Base-by-base conservation (phyloP, 2,329 filamentous ascomycete genomes). In the Xylaria sp. region DNA sequence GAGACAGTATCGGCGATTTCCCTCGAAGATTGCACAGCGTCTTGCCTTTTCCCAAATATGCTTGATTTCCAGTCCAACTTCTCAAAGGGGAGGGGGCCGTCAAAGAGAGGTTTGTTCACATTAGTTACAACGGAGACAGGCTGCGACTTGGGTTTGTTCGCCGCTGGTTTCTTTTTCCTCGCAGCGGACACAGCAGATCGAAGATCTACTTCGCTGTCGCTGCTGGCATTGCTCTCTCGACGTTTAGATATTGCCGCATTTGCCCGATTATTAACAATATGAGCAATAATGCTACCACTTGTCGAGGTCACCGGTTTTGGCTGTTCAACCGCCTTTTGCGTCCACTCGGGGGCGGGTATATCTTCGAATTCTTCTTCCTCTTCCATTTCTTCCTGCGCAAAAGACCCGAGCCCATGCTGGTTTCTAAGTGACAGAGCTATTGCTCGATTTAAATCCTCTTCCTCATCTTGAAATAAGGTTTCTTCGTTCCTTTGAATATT, bases 31-130 rank as follows among this genome's bases (percentile, higher is more conserved):
- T 78, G 76, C 4, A 74, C 68, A 8, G 71, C 69, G 4, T 74
- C 70, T 10, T 78, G 72, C 64, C 82, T 84, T 70, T 83, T 84
- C 5, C 80, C 80, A 68, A 89, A 90, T 1, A 90, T 82, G 1
- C 85, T 86, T 2, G 88, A 90, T 60, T 88, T 90, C 84, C 87
- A 90, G 53, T 92, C 89, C 1, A 97, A 85, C 76, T 93, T 95
- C 74, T 97, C 94, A 76, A 99, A 99, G 0, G 96, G 96, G 5
- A 99, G 80, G 0, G 94, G 93, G 0, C 95, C 95, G 72, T 88
- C 88, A 76, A 97, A 89, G 0, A 88, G 84, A 73, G 9, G 89
- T 88, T 72, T 25, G 37, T 87, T 88, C 42, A 86, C 83, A 59
- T 88, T 89, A 10, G 85, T 78, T n/a, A 80, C 75, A 2, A 82